phyloP scores from a whole-genome alignment of 306 rosid genomes.

The Inga leiocalycina region DNA sequence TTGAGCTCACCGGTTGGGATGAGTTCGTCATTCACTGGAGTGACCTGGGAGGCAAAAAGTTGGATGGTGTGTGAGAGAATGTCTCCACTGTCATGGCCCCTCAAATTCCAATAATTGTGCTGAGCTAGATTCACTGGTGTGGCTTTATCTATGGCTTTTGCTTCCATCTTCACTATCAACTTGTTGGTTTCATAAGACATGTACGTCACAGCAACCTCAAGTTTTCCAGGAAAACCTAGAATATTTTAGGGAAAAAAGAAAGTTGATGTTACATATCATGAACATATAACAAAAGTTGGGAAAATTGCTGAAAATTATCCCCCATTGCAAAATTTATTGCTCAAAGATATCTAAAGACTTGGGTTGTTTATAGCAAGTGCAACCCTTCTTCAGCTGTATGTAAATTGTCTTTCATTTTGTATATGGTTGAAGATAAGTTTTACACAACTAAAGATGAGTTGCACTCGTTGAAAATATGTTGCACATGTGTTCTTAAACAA shows the following conservation, averaged over 20 bases:
- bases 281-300: neutral
- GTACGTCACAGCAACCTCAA: slow-evolving; percentile 57
- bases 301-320: no score
- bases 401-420: no score
- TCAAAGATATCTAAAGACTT: no score
- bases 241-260: neutral
- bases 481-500: no score
- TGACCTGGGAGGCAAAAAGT: slow-evolving; percentile 51
- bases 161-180: slow-evolving; percentile 60
- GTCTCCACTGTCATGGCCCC: slow-evolving; percentile 66
- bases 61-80: slow-evolving; percentile 59
- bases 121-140: slow-evolving; percentile 78
- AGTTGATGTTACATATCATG: neutral
- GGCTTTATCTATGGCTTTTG: slow-evolving; percentile 52
- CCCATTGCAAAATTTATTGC: no score
- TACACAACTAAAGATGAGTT: no score
- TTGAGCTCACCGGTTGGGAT: slow-evolving; percentile 55
- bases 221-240: neutral
- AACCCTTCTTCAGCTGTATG: no score
- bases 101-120: slow-evolving; percentile 67
- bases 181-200: slow-evolving; percentile 41
- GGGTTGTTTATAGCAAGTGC: no score
- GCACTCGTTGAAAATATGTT: no score
- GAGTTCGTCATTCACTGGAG: slow-evolving; percentile 57
- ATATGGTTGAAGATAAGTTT: no score